Evolutionary conservation across 192 early-diverging fungal genomes (phyloP).

Genomic region (Haplosporangium gracile): DNA sequence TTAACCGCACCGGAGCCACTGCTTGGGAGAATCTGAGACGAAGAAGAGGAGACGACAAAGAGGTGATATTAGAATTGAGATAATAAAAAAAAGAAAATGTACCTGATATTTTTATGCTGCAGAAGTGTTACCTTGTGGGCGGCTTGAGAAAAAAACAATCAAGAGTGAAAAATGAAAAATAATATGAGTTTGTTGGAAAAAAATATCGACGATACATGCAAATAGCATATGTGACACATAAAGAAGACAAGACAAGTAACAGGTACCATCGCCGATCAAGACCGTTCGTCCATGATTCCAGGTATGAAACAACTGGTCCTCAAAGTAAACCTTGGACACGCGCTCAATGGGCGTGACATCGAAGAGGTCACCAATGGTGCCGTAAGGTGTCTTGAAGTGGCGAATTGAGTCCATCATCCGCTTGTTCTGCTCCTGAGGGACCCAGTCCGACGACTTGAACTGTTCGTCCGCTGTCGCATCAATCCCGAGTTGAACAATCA

Average conservation of each 20-base stretch:
- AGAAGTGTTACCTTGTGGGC: slow-evolving; percentile 4
- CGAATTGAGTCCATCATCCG: slow-evolving; percentile 1
- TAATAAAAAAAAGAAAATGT: too few relatives aligned
- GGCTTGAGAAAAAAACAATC: neutral
- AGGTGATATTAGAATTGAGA: too few relatives aligned
- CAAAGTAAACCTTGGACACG: slow-evolving; percentile 8
- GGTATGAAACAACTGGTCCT: slow-evolving; percentile 10
- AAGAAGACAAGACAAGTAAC: too few relatives aligned
- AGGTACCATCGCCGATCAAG: slow-evolving; percentile 7
- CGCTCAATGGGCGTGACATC: slow-evolving; percentile 8
- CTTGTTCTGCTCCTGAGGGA: neutral
- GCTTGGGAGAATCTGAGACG: neutral
- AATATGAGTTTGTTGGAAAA: too few relatives aligned
- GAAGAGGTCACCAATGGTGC: slow-evolving; percentile 15
- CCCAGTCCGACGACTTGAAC: slow-evolving; percentile 22
- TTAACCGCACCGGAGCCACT: slow-evolving; percentile 1
- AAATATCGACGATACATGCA: too few relatives aligned
- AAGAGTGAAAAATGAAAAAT: neutral
- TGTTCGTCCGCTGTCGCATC: neutral
- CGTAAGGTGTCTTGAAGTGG: slow-evolving; percentile 13
- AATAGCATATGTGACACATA: too few relatives aligned
- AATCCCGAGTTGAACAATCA: neutral
- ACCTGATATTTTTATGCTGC: neutral
- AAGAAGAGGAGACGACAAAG: neutral
- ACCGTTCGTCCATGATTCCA: slow-evolving; percentile 9